Evolutionary conservation across 2,329 filamentous ascomycete genomes (phyloP), one percentile per base, ranked within the genome.

Genomic region (Diaporthe amygdali): DNA sequence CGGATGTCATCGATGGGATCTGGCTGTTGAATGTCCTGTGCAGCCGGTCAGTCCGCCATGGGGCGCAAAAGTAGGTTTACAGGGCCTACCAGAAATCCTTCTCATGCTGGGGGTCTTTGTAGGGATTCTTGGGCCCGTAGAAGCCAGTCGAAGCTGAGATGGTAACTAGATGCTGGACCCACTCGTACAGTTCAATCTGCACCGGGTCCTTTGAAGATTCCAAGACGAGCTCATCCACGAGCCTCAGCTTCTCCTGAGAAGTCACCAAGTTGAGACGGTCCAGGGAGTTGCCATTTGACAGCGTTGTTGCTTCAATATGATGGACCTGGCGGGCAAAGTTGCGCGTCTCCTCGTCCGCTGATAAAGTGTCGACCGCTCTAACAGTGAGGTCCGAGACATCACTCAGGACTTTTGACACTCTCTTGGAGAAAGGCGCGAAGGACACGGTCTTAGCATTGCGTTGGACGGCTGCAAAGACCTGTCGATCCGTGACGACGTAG

Each of bases 361-460:
- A 41, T 34, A 52, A 8, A 30, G 39, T 22, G 25, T 64, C 66
- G 5, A 39, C n/a, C 8, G 54, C 25, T 30, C 66, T 37, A 7
- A 30, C 39, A 20, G 59, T 52, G 10, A 0, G n/a, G 22, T 59
- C 66, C 32, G 64, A 67, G 37, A 46, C 37, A 25, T 46, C 34
- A 37, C 47, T 32, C 20, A 67, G 4, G 34, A 44, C 15, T 37
- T 63, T 55, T 20, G 54, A 37, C 17, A 39, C 37, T 12, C 15
- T 34, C 22, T 27, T 51, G 32, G 70, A 12, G 20, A 71, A 71
- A n/a, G 70, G 70, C 7, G 37, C n/a, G n/a, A 71, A 71, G 30
- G 70, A 71, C 22, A 71, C 10, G 5, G 70, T 69, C 55, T 51
- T 68, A 6, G 70, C 55, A 32, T 41, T 68, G n/a, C 70, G 54